Percentiles rank a stretch among this genome's conserved stretches.
phyloP scores from a whole-genome alignment of 2,329 filamentous ascomycete genomes.

The Pestalotiopsis sp. region DNA sequence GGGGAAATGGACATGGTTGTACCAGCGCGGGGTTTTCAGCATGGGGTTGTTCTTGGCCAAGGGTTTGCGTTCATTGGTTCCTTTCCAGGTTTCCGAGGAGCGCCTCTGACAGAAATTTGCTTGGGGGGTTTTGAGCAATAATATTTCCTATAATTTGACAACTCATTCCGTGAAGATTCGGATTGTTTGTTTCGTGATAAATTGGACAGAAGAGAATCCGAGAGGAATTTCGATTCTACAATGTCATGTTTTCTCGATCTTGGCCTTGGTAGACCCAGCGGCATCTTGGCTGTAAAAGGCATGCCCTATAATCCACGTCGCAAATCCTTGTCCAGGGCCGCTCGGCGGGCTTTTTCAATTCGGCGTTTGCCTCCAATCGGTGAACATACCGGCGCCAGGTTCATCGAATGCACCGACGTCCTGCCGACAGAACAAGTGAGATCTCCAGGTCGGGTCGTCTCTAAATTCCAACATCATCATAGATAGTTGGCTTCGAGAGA shows the following conservation, averaged over 20 bases:
- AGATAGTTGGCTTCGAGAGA: no score
- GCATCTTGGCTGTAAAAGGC: not conserved
- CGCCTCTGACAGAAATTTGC: no score
- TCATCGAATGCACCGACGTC: slow-evolving; percentile 6
- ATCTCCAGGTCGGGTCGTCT: no score
- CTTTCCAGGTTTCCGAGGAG: not conserved
- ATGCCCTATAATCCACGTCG: not conserved
- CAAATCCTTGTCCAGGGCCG: not conserved
- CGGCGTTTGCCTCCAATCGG: slow-evolving; percentile 5
- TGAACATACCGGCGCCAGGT: not conserved
- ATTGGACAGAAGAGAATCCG: not conserved
- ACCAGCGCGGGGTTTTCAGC: not conserved
- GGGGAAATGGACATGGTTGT: not conserved
- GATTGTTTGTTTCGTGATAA: no score
- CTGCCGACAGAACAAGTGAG: not conserved
- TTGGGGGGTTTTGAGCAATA: no score
- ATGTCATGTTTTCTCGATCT: not conserved
- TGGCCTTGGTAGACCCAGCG: not conserved
- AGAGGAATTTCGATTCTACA: not conserved
- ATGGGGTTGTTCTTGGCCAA: not conserved
- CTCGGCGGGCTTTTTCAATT: not conserved
- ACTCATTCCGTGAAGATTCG: no score
- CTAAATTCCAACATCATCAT: no score
- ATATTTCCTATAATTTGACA: no score
- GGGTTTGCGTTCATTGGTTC: not conserved